These are phyloP conservation scores for Candida fluviatilis DNA, from an alignment of 805 yeast genomes.

Conservation along the genomic window DNA sequence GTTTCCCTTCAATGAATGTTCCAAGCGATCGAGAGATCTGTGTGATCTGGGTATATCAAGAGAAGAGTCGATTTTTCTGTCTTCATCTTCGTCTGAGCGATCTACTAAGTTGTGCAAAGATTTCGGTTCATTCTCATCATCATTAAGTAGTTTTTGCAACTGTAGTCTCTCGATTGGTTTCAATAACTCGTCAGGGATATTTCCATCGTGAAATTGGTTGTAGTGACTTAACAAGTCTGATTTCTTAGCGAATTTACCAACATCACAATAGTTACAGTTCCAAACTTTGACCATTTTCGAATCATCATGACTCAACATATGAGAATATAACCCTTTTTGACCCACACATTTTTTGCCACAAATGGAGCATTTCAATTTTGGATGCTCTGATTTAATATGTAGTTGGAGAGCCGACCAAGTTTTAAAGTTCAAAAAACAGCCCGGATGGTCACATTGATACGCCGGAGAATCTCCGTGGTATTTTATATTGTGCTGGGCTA, in stretches of 20 bases:
- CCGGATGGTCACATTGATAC: slow-evolving; percentile 59
- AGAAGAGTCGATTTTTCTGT: slow-evolving; percentile 4
- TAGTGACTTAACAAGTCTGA: slow-evolving; percentile 57
- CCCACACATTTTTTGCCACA: slow-evolving; percentile 78
- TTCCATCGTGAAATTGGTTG: slow-evolving; percentile 41
- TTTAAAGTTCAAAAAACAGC: slow-evolving; percentile 56
- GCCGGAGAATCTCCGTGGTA: slow-evolving; percentile 56
- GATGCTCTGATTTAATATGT: slow-evolving; percentile 72
- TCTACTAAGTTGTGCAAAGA: not conserved
- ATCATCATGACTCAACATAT: slow-evolving; percentile 65
- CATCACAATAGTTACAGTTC: slow-evolving; percentile 58
- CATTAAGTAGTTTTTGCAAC: slow-evolving; percentile 18
- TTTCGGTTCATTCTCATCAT: slow-evolving; percentile 9
- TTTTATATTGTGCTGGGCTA: slow-evolving; percentile 62
- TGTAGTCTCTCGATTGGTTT: slow-evolving; percentile 18
- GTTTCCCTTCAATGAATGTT: slow-evolving; percentile 13
- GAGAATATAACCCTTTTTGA: slow-evolving; percentile 62
- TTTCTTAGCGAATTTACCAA: slow-evolving; percentile 50
- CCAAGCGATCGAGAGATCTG: slow-evolving; percentile 15
- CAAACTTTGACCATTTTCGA: slow-evolving; percentile 51
- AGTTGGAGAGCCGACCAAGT: slow-evolving; percentile 71
- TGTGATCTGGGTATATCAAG: slow-evolving; percentile 12
- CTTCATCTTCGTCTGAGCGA: slow-evolving; percentile 10
- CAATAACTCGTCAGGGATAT: slow-evolving; percentile 30
- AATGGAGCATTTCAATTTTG: slow-evolving; percentile 55